These are phyloP conservation scores for Lachnellula suecica DNA, from an alignment of 2,329 filamentous ascomycete genomes.

Conservation along the genomic window DNA sequence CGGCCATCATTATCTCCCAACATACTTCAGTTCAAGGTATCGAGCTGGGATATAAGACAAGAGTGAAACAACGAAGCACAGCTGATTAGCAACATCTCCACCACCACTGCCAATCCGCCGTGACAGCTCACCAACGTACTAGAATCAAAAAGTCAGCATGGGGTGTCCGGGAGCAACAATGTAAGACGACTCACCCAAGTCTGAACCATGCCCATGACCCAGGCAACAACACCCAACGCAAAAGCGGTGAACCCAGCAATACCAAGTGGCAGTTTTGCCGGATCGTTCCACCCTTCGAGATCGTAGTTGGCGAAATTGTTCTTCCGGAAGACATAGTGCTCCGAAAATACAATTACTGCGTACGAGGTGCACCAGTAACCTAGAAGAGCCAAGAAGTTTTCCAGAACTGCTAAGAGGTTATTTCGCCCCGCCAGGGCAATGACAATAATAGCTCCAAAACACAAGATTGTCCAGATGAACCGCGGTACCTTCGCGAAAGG, in stretches of 20 bases:
- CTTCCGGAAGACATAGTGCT: slow-evolving; percentile 48
- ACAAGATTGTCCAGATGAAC: slow-evolving; percentile 46
- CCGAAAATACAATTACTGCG: slow-evolving; percentile 46
- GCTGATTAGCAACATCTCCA: slow-evolving; percentile 52
- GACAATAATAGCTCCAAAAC: slow-evolving; percentile 44
- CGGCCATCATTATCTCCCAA: slow-evolving; percentile 41
- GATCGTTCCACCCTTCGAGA: slow-evolving; percentile 48
- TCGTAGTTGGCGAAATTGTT: slow-evolving; percentile 41
- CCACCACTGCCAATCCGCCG: slow-evolving; percentile 42
- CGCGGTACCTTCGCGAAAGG: slow-evolving; percentile 44
- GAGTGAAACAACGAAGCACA: slow-evolving; percentile 49
- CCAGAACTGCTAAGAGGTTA: slow-evolving; percentile 42
- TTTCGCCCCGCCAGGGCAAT: slow-evolving; percentile 44
- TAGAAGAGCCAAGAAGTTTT: slow-evolving; percentile 47
- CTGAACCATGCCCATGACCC: slow-evolving; percentile 58
- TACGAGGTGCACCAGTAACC: slow-evolving; percentile 52
- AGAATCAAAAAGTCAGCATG: too few relatives aligned
- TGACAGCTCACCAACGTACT: slow-evolving; percentile 30
- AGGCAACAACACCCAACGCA: slow-evolving; percentile 43
- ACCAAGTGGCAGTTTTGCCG: slow-evolving; percentile 42
- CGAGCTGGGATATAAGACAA: slow-evolving; percentile 46
- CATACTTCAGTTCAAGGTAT: slow-evolving; percentile 46
- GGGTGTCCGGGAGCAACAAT: background rate
- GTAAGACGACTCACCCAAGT: slow-evolving; percentile 51
- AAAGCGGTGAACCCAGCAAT: slow-evolving; percentile 44